Percentiles rank a stretch among this genome's conserved stretches.
These are phyloP conservation scores for Coniella vitis DNA, from an alignment of 2,329 filamentous ascomycete genomes.

Conservation along the genomic window DNA sequence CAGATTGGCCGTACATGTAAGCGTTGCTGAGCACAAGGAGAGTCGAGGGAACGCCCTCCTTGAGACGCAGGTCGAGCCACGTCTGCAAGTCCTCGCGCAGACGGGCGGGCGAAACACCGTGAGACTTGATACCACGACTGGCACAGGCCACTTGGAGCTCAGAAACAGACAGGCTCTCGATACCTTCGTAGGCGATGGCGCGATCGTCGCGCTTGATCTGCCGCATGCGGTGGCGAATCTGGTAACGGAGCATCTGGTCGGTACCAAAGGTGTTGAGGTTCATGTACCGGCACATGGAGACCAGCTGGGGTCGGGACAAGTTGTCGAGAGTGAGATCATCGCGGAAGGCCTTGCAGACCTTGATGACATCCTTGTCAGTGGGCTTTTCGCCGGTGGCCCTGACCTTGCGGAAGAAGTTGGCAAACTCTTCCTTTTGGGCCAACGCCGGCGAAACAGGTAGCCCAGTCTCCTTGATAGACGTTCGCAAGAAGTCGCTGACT, in stretches of 20 bases:
- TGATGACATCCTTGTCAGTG: conserved; percentile 86
- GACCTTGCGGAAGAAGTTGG: conserved; percentile 95
- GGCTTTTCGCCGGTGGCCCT: conserved; percentile 85
- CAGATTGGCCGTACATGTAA: conserved; percentile 81
- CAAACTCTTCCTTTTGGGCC: conserved; percentile 87
- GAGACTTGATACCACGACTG: conserved; percentile 84
- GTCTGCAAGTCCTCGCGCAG: conserved; percentile 85
- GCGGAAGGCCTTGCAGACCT: conserved; percentile 98
- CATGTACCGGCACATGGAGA: conserved; percentile 98
- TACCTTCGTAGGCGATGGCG: conserved; percentile 88
- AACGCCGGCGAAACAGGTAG: conserved; percentile 78
- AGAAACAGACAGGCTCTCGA: conserved; percentile 85
- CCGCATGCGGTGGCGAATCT: conserved; percentile 93
- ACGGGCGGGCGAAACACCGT: conserved; percentile 81
- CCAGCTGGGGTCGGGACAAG: conserved; percentile 86
- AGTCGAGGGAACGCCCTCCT: conserved; percentile 92
- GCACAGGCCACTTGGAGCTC: conserved; percentile 91
- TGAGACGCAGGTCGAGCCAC: conserved; percentile 90
- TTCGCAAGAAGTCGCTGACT: conserved; percentile 81
- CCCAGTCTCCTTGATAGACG: conserved; percentile 88
- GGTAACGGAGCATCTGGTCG: conserved; percentile 95
- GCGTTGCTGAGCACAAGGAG: conserved; percentile 93
- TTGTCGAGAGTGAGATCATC: conserved; percentile 97
- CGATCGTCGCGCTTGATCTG: conserved; percentile 98
- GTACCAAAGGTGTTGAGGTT: conserved; percentile 96